Evolutionary conservation across 2,329 filamentous ascomycete genomes (phyloP).

Genomic region (Arachnomyces sp.): DNA sequence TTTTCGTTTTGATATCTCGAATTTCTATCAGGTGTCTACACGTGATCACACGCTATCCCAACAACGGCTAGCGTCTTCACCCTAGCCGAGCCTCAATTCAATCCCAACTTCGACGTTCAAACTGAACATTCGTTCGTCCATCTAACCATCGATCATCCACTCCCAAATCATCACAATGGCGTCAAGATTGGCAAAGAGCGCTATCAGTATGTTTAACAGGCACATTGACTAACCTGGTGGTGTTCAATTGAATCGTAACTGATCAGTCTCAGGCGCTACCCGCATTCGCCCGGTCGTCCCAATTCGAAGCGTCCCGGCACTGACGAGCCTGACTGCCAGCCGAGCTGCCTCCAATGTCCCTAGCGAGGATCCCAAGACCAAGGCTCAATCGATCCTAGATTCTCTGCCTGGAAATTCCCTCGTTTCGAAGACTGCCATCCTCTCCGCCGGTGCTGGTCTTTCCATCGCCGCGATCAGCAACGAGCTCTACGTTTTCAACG

Average conservation of each 20-base stretch:
- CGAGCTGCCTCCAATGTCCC: constrained; percentile 72
- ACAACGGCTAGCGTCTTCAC: constrained; percentile 28
- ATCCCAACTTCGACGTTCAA: constrained; percentile 31
- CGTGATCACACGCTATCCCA: too few species aligned
- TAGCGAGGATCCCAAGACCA: constrained; percentile 85
- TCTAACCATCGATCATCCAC: too few species aligned
- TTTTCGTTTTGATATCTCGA: constrained; percentile 19
- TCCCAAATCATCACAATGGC: constrained; percentile 68
- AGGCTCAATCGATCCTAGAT: constrained; percentile 92
- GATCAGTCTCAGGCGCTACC: constrained; percentile 63
- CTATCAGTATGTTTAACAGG: constrained; percentile 66
- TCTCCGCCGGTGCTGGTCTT: constrained; percentile 84
- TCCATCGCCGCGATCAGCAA: constrained; percentile 96
- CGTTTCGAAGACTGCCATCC: constrained; percentile 91
- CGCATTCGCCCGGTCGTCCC: constrained; percentile 78
- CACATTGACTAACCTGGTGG: constrained; percentile 4
- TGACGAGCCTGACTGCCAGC: constrained; percentile 60
- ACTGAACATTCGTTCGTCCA: constrained; percentile 45
- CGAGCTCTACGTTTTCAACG: constrained; percentile 99
- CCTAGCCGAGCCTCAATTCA: constrained; percentile 31
- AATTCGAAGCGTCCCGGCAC: constrained; percentile 65
- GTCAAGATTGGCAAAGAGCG: constrained; percentile 92
- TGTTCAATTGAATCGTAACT: constrained; percentile 22
- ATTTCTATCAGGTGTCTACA: too few species aligned
- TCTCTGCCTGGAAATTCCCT: constrained; percentile 85